phyloP scores from a whole-genome alignment of 2,329 filamentous ascomycete genomes.

The Onygenales sp. region DNA sequence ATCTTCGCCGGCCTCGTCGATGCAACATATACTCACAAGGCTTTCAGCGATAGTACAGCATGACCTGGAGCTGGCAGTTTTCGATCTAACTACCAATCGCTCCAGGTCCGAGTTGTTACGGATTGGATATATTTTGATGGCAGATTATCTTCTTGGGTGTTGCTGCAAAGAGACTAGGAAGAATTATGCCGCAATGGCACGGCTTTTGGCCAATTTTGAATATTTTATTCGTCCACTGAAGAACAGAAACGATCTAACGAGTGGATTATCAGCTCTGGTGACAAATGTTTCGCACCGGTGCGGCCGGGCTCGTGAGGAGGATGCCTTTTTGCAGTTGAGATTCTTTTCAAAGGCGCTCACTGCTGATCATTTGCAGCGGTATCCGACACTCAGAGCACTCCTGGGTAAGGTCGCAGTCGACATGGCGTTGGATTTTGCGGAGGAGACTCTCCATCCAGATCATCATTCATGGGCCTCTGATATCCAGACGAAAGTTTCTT shows the following conservation, averaged over 20 bases:
- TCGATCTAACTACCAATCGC: neutral
- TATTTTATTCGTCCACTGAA: slow-evolving; percentile 20
- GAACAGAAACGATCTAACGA: slow-evolving; percentile 22
- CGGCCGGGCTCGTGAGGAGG: slow-evolving; percentile 14
- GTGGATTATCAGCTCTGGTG: slow-evolving; percentile 25
- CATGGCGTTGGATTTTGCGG: slow-evolving; percentile 32
- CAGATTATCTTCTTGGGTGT: slow-evolving; percentile 8
- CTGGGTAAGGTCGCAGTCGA: slow-evolving; percentile 29
- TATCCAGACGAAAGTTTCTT: slow-evolving; percentile 24
- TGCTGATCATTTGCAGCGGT: slow-evolving; percentile 12
- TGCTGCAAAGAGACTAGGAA: neutral
- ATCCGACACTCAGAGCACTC: slow-evolving; percentile 18
- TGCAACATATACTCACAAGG: slow-evolving; percentile 6
- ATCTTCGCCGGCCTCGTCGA: slow-evolving; percentile 1
- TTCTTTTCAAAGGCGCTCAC: slow-evolving; percentile 18
- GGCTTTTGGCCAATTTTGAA: slow-evolving; percentile 18
- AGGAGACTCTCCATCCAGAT: slow-evolving; percentile 26
- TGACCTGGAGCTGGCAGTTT: slow-evolving; percentile 2
- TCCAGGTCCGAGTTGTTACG: slow-evolving; percentile 5
- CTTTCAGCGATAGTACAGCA: slow-evolving; percentile 7
- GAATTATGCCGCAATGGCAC: neutral
- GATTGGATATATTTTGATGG: slow-evolving; percentile 11
- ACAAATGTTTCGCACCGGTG: slow-evolving; percentile 26
- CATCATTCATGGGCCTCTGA: slow-evolving; percentile 31
- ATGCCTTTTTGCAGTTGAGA: slow-evolving; percentile 15